Evolutionary conservation across 208 protist genomes (phyloP), one percentile per base, ranked within the genome.

Genomic region (Lotmaria passim): DNA sequence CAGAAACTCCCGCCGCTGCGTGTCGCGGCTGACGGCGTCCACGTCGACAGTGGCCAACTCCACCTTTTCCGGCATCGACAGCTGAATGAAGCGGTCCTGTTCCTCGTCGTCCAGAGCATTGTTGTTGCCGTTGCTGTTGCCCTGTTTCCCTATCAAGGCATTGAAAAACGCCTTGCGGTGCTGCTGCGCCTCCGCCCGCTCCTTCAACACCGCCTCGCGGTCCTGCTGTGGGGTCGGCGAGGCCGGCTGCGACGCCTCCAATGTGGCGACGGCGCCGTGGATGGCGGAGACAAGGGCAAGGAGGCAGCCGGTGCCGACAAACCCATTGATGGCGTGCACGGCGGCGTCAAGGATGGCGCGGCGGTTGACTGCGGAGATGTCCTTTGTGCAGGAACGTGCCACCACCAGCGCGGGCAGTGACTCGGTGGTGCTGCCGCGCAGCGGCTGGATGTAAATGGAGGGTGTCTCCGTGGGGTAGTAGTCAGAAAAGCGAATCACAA

Each of bases 401-500:
- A 93, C 74, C 10, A 33, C 68, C 21, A 91, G 73, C 14, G 44
- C 52, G 14, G 83, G 78, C 19, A 79, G 43, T 36, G 39, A 30
- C 24, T 62, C 75, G 12, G 43, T 24, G 21, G 65, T 12, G 26
- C 33, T 56, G 34, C 69, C 69, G 38, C 61, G 75, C 17, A 79
- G 60, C 28, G 83, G 79, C 62, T 93, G 86, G 34, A 94, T 52
- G 66, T 84, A 86, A 14, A 96, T 41, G 21, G 75, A 56, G 8
- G 92, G 92, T 19, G 89, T 82, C 67, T 96, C 86, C 15, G 50
- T 61, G 31, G 92, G 92, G 69, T 96, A 96, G 55, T 86, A 79
- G 65, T 87, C 81, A 0, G 89, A 86, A 21, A 96, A 75, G 30
- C 86, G 83, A 52, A 96, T 62, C 28, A 75, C 78, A 12, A 88